These are phyloP conservation scores for Durio zibethinus DNA, from an alignment of 345 rosid species.

Conservation along the genomic window DNA sequence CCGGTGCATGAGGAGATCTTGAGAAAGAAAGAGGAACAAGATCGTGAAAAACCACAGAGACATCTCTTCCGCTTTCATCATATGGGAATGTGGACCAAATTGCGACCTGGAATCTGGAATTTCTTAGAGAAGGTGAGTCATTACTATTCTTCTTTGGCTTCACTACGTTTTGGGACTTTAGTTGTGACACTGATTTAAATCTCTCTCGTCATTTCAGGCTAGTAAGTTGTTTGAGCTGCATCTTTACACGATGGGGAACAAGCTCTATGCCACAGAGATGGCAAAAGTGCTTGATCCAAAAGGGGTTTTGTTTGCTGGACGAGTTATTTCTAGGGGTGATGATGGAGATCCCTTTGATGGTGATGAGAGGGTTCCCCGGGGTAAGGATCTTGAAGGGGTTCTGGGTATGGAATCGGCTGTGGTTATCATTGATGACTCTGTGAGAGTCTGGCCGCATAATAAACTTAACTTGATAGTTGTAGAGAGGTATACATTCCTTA, in stretches of 20 bases:
- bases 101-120: constrained; percentile 97
- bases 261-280: constrained; percentile 97
- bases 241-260: constrained; percentile 99
- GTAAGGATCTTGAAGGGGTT: constrained; percentile 98
- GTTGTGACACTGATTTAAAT: not conserved
- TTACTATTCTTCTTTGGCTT: not conserved
- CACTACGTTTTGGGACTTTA: not conserved
- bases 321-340: constrained; percentile 96
- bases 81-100: constrained; percentile 99
- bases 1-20: constrained; percentile 76
- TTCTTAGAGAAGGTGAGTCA: constrained; percentile 79
- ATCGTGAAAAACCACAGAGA: constrained; percentile 76
- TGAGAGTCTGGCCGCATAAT: constrained; percentile 97
- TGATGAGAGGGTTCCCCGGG: constrained; percentile 90
- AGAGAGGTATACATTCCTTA: constrained; percentile 57
- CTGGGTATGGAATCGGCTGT: constrained; percentile 98
- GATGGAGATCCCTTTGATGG: constrained; percentile 80
- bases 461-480: constrained; percentile 88
- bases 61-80: constrained; percentile 87
- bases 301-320: constrained; percentile 82
- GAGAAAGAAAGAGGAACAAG: constrained; percentile 94
- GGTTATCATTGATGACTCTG: constrained; percentile 92
- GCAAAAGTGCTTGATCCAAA: constrained; percentile 95
- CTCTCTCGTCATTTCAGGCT: constrained; percentile 50
- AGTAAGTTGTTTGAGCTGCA: constrained; percentile 88